Evolutionary conservation across 352 stramenopile genomes (phyloP), one percentile per base, ranked within the genome.

Genomic region (Pythium rishiriense): DNA sequence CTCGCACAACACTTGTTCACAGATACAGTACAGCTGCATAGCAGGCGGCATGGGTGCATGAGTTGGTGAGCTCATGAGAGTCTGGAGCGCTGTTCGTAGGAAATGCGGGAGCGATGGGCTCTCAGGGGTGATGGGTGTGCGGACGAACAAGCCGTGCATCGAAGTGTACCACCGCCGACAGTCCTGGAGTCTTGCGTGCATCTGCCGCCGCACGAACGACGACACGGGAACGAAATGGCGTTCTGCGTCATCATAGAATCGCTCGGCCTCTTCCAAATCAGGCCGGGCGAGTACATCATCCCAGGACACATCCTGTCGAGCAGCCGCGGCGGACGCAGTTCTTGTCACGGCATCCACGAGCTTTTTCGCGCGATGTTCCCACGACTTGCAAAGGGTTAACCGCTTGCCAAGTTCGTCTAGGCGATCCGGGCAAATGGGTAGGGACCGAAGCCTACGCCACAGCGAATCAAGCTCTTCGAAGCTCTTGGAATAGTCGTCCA

Each of bases 161-260:
- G 76, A 62, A 2, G 76, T 51, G 24, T 79, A 76, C 86, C 86
- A 94, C 0, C 83, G 81, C 7, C 71, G 79, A 24, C 81, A 90
- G 58, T 92, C 83, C 41, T 94, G 81, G 4, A 90, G 52, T 4
- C 83, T 74, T 1, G 68, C 66, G 49, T 88, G 76, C 28, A 94
- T 41, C 64, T 93, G 81, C 6, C 83, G 78, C 25, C 78, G 69
- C 33, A 92, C 37, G 12, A 91, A 60, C 9, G 83, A 93, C 6
- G 82, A 84, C 17, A 68, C 70, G 0, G 83, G 79, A 12, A 94
- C 81, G 39, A 83, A 88, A 46, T 76, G 71, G 11, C 35, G 66
- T 28, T 92, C 84, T 1, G 81, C 84, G 43, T 88, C 62, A 4
- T 78, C 50, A 45, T 78, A 81, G 22, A 91, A 88, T 15, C 29